Evolutionary conservation across 768 basidiomycete genomes (phyloP), one percentile per base, ranked within the genome.

Genomic region (Heimioporus sp.): DNA sequence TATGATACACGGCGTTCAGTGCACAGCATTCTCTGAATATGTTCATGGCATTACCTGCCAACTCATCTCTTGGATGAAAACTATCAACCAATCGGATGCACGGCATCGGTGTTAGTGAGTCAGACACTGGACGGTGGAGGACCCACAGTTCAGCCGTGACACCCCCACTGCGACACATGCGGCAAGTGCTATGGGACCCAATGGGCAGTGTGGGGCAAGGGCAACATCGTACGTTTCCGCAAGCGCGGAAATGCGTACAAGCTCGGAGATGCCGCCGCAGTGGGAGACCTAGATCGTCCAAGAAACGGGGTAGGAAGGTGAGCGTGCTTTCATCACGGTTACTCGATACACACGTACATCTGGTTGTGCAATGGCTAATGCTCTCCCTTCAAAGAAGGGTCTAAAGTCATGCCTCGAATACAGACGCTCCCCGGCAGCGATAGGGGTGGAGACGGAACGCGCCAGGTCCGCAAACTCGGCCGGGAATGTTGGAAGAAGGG

Each of bases 201-300:
- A 61, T 2, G 87, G 86, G 67, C 85, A 87, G 60, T 89, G 86
- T 5, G 87, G 86, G 0, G 85, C 87, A 46, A 85, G 63, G 11
- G 80, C 86, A 47, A 89, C 81, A 55, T 89, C 88, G 62, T 87
- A 88, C 4, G 79, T 82, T 65, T 86, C 83, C 1, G 79, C 77
- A 57, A 85, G 68, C 20, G 74, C 69, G 6, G 83, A 81, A 19
- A 86, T 81, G 39, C 80, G 74, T 39, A 79, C 75, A 6, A 81
- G 67, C 62, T 86, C 82, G 37, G 72, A 73, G 61, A 86, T 86
- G 4, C 83, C 80, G 21, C 83, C 81, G 35, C 81, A 82, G 55
- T 83, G 82, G 1, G 79, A 72, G 17, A 81, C 76, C 80, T 82
- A 19, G 39, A 40, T 42, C 34, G 31, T 42, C 17, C 17, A 24